Base-by-base conservation (phyloP, 495 filamentous ascomycete species). In the Aspergillus diversus region DNA sequence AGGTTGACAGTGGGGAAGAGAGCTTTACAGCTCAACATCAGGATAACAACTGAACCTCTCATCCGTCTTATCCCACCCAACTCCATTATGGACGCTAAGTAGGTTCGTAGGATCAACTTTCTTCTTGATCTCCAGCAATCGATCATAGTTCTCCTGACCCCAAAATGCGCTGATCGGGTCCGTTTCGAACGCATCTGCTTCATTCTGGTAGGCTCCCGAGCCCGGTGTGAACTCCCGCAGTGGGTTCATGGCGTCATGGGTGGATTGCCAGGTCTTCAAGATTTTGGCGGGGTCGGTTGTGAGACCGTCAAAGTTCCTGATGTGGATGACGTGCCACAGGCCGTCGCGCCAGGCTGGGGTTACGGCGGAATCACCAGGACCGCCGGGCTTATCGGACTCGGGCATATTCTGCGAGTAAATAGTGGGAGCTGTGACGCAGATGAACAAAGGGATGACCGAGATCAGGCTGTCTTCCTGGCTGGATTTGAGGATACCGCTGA, bases 121-220 rank as follows among this genome's bases (percentile, higher is more conserved):
- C 43, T 61, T 64, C 71, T 84, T 83, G 5, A 83, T 61, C 16
- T 51, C 33, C 15, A 75, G 60, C n/a, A 84, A 58, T 2, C 48
- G 66, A 9, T 50, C 64, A 49, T 80, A 78, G 51, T 83, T 80
- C 16, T 71, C 63, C 46, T 61, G 4, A 5, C 68, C 68, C 63
- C 65, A 73, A 52, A 69, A 69, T 13, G 64, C 47, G 8, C 12
- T 6, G 15, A 57, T 35, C n/a, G 43, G 59, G 43, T 73, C 68
- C 5, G 68, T 61, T 39, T 70, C 65, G 50, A 74, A 76, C 2
- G 69, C 57, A 56, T 81, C 79, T 1, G 73, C 80, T 64, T 83
- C 77, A 43, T 82, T 82, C 49, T 71, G 54, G 62, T 81, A 81
- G 4, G 74, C 66, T 1, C 77, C 78, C 37, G 71, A 70, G 37